Conservation (phyloP, 2,329 filamentous ascomycete species). For the Fusarium coffeatum region DNA sequence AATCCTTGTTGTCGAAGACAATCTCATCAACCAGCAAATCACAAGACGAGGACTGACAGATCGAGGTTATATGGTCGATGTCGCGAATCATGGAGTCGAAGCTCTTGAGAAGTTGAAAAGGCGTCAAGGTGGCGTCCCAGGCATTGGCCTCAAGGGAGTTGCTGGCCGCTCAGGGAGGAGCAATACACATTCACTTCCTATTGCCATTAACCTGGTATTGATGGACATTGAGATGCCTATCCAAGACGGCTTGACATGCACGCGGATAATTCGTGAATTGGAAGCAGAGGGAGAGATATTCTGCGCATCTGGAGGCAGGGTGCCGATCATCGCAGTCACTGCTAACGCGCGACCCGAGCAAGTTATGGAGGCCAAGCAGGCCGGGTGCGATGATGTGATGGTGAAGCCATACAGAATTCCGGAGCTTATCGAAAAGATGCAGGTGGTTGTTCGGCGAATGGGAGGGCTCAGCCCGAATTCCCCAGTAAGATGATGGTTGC, state of each 20-base stretch:
- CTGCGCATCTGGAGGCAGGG: constrained; percentile 57
- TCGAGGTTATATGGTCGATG: constrained; percentile 62
- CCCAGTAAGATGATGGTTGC: constrained; percentile 44
- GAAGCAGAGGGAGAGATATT: constrained; percentile 65
- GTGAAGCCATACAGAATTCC: constrained; percentile 77
- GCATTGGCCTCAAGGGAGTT: constrained; percentile 18
- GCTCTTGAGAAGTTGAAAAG: constrained; percentile 61
- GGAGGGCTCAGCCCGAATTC: constrained; percentile 47
- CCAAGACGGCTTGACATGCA: constrained; percentile 76
- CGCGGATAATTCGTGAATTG: constrained; percentile 70
- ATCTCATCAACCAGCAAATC: constrained; percentile 70
- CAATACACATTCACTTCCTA: constrained; percentile 26
- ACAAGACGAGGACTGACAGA: constrained; percentile 63
- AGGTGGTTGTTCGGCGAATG: constrained; percentile 56
- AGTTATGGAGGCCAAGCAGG: constrained; percentile 61
- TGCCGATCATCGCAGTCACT: constrained; percentile 74
- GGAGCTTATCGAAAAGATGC: constrained; percentile 70
- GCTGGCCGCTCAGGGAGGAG: constrained; percentile 24
- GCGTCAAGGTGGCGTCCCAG: constrained; percentile 38
- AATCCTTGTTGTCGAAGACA: constrained; percentile 70
- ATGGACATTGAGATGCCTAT: constrained; percentile 85
- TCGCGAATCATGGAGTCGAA: constrained; percentile 68
- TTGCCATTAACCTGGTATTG: constrained; percentile 69
- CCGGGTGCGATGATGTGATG: constrained; percentile 72
- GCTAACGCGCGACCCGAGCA: constrained; percentile 76